Base-by-base conservation (phyloP, 148 eudicot species). In the Arctostaphylos glauca region DNA sequence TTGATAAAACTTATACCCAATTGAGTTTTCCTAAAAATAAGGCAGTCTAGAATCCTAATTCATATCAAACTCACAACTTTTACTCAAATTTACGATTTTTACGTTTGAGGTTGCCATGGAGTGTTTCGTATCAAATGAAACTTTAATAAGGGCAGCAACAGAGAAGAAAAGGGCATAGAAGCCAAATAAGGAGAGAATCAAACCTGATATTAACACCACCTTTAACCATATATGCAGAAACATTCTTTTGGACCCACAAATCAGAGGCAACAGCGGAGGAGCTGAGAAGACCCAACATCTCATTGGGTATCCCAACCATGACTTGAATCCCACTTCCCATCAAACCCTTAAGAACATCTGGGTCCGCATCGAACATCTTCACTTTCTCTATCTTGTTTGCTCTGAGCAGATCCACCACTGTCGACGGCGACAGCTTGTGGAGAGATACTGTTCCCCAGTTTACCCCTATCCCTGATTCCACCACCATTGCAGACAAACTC, bases 331-430 rank as follows among this genome's bases (percentile, higher is more conserved):
- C 93, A 79, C 82, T 87, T 1, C 95, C 94, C 86, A 83, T 87
- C 2, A 94, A 88, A 6, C 91, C 91, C 60, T 62, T 81, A 0
- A 94, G 84, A 25, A 77, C 86, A 82, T 72, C 56, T 3, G 94
- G 87, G 82, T 94, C 98, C 0, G 97, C 90, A 83, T 94, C 97
- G 62, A 94, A 94, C n/a, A 94, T 81, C 92, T 94, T 94, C 78
- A 94, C 97, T 71, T 94, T 94, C 1, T 73, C 52, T 76, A 94
- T 93, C 86, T 86, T 90, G 90, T 94, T 94, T 23, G 21, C 80
- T 49, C 74, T 85, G 59, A 94, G 76, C 5, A 94, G 94, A 91
- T 93, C 87, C 83, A 93, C 94, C 83, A 89, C 98, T 3, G 87
- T 91, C 2, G 86, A 54, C 7, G 98, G 90, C 2, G 97, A 82